Conservation (phyloP, 176 grass and related monocot species). For the Juncus inflexus region DNA sequence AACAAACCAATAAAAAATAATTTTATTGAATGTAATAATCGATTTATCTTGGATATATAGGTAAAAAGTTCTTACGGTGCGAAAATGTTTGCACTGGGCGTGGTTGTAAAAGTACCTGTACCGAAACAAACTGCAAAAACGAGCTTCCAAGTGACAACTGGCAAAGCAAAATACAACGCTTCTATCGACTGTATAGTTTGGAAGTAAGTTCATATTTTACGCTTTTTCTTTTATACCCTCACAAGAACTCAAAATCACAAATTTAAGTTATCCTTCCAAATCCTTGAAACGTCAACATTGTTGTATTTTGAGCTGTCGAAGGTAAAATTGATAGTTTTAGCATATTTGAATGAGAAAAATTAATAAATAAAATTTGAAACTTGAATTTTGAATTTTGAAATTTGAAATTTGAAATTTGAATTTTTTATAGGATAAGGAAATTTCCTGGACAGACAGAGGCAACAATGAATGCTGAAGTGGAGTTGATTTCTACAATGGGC, state of each 20-base stretch:
- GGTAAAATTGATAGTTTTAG: no score
- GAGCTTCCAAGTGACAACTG: conserved; percentile 95
- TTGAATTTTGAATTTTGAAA: neutral
- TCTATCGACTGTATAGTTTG: conserved; percentile 96
- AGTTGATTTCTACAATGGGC: conserved; percentile 97
- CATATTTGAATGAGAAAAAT: no score
- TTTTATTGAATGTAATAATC: conserved; percentile 25
- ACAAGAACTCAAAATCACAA: no score
- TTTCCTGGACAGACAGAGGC: conserved; percentile 98
- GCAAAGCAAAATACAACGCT: conserved; percentile 99
- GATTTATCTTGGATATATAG: conserved; percentile 30
- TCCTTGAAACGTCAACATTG: no score
- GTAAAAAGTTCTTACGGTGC: conserved; percentile 97
- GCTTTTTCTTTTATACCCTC: neutral
- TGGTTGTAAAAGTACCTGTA: conserved; percentile 93
- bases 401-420: no score
- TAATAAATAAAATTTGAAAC: neutral
- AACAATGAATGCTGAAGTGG: conserved; percentile 97
- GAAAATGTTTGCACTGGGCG: conserved; percentile 99
- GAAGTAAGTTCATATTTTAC: conserved; percentile 68
- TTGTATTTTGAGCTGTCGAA: no score
- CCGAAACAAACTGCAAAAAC: conserved; percentile 99
- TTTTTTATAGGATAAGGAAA: conserved; percentile 86
- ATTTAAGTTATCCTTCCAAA: no score
- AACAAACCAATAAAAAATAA: no score